phyloP scores from a whole-genome alignment of 139 green algal species.

The Coelastrella sp. region DNA sequence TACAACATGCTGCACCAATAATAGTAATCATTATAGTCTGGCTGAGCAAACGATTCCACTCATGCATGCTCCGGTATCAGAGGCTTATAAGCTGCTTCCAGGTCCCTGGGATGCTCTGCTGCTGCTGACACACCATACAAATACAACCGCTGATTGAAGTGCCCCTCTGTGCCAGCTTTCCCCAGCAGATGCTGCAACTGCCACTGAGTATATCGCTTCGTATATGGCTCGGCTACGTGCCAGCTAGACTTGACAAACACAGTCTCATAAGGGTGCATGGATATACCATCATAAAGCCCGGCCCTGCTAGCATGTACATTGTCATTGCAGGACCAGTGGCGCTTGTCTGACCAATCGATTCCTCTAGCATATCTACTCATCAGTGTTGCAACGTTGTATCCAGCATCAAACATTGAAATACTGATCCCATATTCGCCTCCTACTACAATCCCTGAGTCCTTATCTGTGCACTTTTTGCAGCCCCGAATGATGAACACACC shows the following conservation, averaged over 20 bases:
- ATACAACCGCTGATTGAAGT: slow-evolving; percentile 78
- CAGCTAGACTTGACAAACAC: slow-evolving; percentile 83
- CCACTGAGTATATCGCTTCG: slow-evolving; percentile 71
- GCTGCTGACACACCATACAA: slow-evolving; percentile 20
- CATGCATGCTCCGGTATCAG: background rate
- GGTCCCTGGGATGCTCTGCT: slow-evolving; percentile 26
- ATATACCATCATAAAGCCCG: slow-evolving; percentile 82
- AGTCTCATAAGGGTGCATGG: slow-evolving; percentile 85
- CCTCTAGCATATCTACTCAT: slow-evolving; percentile 72
- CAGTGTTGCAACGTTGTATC: slow-evolving; percentile 82
- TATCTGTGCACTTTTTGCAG: slow-evolving; percentile 79
- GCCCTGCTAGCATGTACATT: slow-evolving; percentile 81
- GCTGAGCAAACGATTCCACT: too few species aligned
- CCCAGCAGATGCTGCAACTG: slow-evolving; percentile 54
- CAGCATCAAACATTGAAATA: slow-evolving; percentile 60
- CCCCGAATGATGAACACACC: slow-evolving; percentile 68
- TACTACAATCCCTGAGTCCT: slow-evolving; percentile 55
- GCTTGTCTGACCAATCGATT: slow-evolving; percentile 57
- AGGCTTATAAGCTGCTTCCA: slow-evolving; percentile 40
- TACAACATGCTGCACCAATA: too few species aligned
- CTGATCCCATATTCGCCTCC: slow-evolving; percentile 84
- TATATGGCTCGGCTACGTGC: slow-evolving; percentile 83
- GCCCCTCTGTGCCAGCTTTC: slow-evolving; percentile 70
- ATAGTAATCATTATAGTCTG: too few species aligned
- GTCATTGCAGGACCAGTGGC: slow-evolving; percentile 65